Percentiles rank a stretch among this genome's conserved stretches.
Evolutionary conservation across 1,284 basidiomycete genomes (phyloP).

Genomic region (Cutaneotrichosporon arboriforme): DNA sequence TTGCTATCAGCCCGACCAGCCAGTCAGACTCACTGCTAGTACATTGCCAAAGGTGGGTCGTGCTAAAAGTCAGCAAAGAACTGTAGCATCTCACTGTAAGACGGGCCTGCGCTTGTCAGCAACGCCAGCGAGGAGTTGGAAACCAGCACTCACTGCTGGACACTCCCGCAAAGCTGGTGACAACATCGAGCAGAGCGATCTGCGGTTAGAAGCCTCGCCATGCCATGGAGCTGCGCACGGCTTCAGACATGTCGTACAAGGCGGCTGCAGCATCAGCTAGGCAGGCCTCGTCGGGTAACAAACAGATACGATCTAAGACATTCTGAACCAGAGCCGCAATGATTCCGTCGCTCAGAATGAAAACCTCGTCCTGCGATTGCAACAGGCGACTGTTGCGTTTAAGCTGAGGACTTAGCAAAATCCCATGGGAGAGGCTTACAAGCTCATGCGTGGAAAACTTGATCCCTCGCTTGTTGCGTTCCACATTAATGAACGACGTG

Average conservation of each 20-base stretch:
- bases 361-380: slow-evolving; percentile 47
- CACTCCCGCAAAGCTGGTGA: slow-evolving; percentile 70
- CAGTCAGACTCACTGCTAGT: slow-evolving; percentile 53
- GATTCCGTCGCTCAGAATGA: slow-evolving; percentile 74
- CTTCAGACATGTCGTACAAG: slow-evolving; percentile 80
- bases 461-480: slow-evolving; percentile 17
- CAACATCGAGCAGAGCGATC: slow-evolving; percentile 71
- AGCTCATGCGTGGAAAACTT: slow-evolving; percentile 73
- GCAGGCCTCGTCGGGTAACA: background rate
- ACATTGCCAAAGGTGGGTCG: slow-evolving; percentile 82
- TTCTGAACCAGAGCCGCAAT: slow-evolving; percentile 64
- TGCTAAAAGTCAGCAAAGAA: slow-evolving; percentile 51
- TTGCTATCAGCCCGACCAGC: slow-evolving; percentile 1
- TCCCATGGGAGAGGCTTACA: slow-evolving; percentile 48
- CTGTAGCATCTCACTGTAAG: slow-evolving; percentile 1
- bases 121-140: background rate
- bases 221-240: slow-evolving; percentile 51
- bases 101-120: slow-evolving; percentile 5
- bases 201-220: slow-evolving; percentile 34
- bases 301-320: slow-evolving; percentile 59
- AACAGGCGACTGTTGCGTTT: slow-evolving; percentile 30
- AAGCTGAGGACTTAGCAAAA: slow-evolving; percentile 19
- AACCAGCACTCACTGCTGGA: slow-evolving; percentile 60
- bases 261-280: slow-evolving; percentile 46
- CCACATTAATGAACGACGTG: slow-evolving; percentile 7